Conservation (phyloP, 768 basidiomycete species). For the Suillus luteus region DNA sequence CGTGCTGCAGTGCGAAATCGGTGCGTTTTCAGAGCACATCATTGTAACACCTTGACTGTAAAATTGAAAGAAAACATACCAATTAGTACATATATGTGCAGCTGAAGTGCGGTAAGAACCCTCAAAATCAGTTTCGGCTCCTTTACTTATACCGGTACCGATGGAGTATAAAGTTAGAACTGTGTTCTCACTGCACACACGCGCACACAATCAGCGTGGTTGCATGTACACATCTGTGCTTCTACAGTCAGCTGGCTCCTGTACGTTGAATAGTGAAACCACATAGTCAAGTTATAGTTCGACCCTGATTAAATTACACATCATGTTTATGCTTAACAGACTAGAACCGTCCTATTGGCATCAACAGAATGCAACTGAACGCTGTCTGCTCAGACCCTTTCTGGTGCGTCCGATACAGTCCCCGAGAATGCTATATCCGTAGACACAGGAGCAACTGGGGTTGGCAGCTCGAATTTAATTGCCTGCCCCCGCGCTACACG, state of each 20-base stretch:
- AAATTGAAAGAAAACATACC: neutral
- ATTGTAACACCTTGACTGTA: neutral
- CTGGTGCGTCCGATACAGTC: neutral
- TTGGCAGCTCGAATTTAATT: neutral
- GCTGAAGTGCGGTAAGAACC: neutral
- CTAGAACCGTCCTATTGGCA: neutral
- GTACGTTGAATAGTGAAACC: neutral
- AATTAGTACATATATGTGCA: neutral
- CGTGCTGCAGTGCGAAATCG: neutral
- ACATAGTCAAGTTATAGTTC: neutral
- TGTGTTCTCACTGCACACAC: neutral
- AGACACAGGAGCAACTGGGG: neutral
- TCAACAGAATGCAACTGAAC: neutral
- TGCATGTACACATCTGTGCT: neutral
- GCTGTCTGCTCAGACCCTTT: neutral
- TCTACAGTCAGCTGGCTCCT: neutral
- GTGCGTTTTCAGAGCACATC: neutral
- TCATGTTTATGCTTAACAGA: neutral
- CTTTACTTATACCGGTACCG: neutral
- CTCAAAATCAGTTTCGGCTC: neutral
- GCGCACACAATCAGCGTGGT: neutral
- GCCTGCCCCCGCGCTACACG: conserved; percentile 3
- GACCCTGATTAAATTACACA: neutral
- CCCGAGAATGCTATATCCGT: neutral
- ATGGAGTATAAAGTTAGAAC: neutral